A percentile compares a stretch with the other conserved stretches of the same genome.
Evolutionary conservation across 2,329 filamentous ascomycete species (phyloP).

Genomic region (Erysiphe pulchra): DNA sequence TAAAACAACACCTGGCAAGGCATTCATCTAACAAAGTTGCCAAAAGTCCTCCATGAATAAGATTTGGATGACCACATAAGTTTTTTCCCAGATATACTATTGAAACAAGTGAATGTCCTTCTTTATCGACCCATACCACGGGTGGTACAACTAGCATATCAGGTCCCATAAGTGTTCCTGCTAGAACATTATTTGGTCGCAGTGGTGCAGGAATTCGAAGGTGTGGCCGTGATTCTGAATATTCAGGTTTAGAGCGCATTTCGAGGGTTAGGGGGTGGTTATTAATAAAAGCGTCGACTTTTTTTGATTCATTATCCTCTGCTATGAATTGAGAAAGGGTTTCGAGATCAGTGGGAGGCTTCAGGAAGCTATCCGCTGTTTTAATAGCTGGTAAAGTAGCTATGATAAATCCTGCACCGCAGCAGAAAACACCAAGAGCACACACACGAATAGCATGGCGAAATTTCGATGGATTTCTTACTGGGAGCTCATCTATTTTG

Average conservation of each 20-base stretch:
- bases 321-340: slow-evolving; percentile 40
- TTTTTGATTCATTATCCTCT: slow-evolving; percentile 22
- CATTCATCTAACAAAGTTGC: slow-evolving; percentile 89
- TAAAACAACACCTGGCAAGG: slow-evolving; percentile 67
- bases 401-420: slow-evolving; percentile 28
- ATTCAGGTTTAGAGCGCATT: slow-evolving; percentile 39
- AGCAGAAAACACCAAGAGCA: slow-evolving; percentile 16
- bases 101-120: slow-evolving; percentile 41
- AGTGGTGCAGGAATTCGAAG: slow-evolving; percentile 54
- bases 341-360: slow-evolving; percentile 42
- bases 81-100: slow-evolving; percentile 55
- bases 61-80: slow-evolving; percentile 71
- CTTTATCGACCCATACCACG: slow-evolving; percentile 45
- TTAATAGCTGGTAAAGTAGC: slow-evolving; percentile 25
- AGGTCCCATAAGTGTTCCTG: slow-evolving; percentile 49
- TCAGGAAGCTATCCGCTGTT: slow-evolving; percentile 21
- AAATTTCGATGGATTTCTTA: not conserved
- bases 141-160: slow-evolving; percentile 62
- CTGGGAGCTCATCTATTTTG: no score
- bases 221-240: slow-evolving; percentile 59
- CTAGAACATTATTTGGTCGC: slow-evolving; percentile 55
- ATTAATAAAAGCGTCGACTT: slow-evolving; percentile 49
- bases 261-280: slow-evolving; percentile 46
- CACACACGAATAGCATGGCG: not conserved
- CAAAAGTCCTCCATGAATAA: slow-evolving; percentile 72